Evolutionary conservation across 805 yeast genomes (phyloP).

Genomic region (Schizosaccharomyces octosporus): DNA sequence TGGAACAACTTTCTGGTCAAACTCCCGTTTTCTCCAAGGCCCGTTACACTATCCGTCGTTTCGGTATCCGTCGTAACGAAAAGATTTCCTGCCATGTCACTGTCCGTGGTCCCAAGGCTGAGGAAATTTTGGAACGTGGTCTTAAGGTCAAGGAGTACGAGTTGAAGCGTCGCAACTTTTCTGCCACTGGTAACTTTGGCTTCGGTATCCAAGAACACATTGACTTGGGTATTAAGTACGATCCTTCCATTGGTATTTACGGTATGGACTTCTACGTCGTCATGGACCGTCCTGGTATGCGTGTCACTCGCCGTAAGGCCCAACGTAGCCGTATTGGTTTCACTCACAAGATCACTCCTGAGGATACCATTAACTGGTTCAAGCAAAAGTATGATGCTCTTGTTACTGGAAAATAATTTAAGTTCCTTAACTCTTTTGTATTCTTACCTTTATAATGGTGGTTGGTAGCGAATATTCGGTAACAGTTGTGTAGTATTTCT

Average conservation of each 20-base stretch:
- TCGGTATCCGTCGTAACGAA: slow-evolving; percentile 99
- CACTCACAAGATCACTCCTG: slow-evolving; percentile 75
- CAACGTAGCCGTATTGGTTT: slow-evolving; percentile 69
- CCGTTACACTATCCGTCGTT: slow-evolving; percentile 98
- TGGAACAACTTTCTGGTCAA: slow-evolving; percentile 99
- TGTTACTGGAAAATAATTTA: slow-evolving; percentile 26
- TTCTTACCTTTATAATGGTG: too few species aligned
- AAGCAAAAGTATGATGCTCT: slow-evolving; percentile 99
- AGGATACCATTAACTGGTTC: slow-evolving; percentile 94
- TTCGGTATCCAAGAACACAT: slow-evolving; percentile 99
- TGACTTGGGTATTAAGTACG: slow-evolving; percentile 99
- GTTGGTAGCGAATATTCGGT: too few species aligned
- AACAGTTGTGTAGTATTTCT: too few species aligned
- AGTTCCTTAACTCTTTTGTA: too few species aligned
- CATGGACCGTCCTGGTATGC: slow-evolving; percentile 96
- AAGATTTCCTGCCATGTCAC: slow-evolving; percentile 98
- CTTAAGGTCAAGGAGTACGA: slow-evolving; percentile 98
- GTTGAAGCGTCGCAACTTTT: slow-evolving; percentile 80
- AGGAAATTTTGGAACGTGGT: slow-evolving; percentile 98
- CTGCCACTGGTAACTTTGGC: slow-evolving; percentile 98
- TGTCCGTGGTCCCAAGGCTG: slow-evolving; percentile 97
- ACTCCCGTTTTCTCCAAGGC: slow-evolving; percentile 99
- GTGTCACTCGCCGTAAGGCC: slow-evolving; percentile 90
- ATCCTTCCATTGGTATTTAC: slow-evolving; percentile 97
- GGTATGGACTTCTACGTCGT: slow-evolving; percentile 99